phyloP scores from a whole-genome alignment of 2,329 filamentous ascomycete species.

The Xylaria sp. region DNA sequence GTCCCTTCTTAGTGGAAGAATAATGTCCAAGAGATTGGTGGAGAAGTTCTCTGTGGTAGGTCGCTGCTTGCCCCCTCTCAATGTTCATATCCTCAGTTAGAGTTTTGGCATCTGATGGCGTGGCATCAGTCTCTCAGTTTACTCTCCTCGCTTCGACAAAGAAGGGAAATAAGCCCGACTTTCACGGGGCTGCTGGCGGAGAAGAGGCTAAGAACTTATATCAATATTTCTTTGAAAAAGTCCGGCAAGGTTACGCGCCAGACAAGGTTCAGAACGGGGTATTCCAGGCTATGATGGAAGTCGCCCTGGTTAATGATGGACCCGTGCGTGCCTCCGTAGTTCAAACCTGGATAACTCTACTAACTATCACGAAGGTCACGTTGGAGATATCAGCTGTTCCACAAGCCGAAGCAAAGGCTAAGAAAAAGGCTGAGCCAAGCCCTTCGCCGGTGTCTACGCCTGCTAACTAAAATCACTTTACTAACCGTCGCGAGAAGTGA shows the following conservation, averaged over 20 bases:
- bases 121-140: slow-evolving; percentile 85
- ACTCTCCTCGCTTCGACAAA: slow-evolving; percentile 93
- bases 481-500: not conserved
- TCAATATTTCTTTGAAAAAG: slow-evolving; percentile 81
- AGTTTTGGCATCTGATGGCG: slow-evolving; percentile 22
- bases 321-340: slow-evolving; percentile 60
- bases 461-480: slow-evolving; percentile 2
- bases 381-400: slow-evolving; percentile 51
- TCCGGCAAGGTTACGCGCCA: slow-evolving; percentile 75
- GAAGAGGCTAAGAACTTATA: slow-evolving; percentile 85
- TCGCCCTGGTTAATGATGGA: slow-evolving; percentile 88
- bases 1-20: slow-evolving; percentile 78
- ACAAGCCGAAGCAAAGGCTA: slow-evolving; percentile 31
- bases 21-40: slow-evolving; percentile 86
- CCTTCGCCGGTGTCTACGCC: slow-evolving; percentile 28
- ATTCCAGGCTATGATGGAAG: slow-evolving; percentile 99
- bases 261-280: slow-evolving; percentile 92
- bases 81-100: not conserved
- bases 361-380: slow-evolving; percentile 52
- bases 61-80: slow-evolving; percentile 15
- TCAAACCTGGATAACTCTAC: slow-evolving; percentile 7
- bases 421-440: slow-evolving; percentile 33
- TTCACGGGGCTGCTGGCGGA: slow-evolving; percentile 85
- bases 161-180: slow-evolving; percentile 95
- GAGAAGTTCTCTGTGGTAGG: slow-evolving; percentile 93